Evolutionary conservation across 1,284 basidiomycete species (phyloP).

Genomic region (Papiliotrema laurentii): DNA sequence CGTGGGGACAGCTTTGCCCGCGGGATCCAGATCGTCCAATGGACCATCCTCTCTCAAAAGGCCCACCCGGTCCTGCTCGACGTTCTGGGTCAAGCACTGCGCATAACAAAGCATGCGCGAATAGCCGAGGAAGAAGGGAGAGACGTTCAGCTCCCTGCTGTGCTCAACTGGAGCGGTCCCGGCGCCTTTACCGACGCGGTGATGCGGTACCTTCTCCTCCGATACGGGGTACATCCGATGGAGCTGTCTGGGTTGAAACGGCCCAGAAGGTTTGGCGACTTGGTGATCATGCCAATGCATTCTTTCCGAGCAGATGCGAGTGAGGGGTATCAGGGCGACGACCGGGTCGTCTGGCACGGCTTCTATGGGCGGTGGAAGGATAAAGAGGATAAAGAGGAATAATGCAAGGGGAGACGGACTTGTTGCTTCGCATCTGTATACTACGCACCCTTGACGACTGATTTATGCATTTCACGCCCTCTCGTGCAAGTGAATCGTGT

Average conservation of each 20-base stretch:
- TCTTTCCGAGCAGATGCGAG: constrained; percentile 25
- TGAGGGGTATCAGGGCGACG: constrained; percentile 21
- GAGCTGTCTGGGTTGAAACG: constrained; percentile 11
- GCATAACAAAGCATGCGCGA: constrained; percentile 8
- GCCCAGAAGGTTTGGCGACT: constrained; percentile 22
- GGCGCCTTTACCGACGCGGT: constrained; percentile 24
- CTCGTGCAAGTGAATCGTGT: too few species aligned
- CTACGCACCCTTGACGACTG: too few species aligned
- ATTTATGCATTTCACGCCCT: too few species aligned
- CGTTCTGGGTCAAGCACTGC: constrained; percentile 20
- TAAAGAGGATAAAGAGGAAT: too few species aligned
- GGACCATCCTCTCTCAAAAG: constrained; percentile 24
- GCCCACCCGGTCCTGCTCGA: constrained; percentile 33
- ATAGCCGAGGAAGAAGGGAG: neutral
- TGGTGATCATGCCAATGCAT: constrained; percentile 23
- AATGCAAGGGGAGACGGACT: too few species aligned
- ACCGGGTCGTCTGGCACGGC: constrained; percentile 27
- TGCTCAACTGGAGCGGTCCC: constrained; percentile 28
- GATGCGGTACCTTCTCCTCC: constrained; percentile 26
- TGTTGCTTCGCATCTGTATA: too few species aligned
- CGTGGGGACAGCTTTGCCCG: constrained; percentile 17
- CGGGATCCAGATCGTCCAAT: constrained; percentile 28
- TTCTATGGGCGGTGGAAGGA: constrained; percentile 5
- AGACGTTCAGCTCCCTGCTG: neutral
- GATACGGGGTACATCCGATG: constrained; percentile 22